Conservation (phyloP, 805 yeast species). For the Sugiyamaella lignohabitans region DNA sequence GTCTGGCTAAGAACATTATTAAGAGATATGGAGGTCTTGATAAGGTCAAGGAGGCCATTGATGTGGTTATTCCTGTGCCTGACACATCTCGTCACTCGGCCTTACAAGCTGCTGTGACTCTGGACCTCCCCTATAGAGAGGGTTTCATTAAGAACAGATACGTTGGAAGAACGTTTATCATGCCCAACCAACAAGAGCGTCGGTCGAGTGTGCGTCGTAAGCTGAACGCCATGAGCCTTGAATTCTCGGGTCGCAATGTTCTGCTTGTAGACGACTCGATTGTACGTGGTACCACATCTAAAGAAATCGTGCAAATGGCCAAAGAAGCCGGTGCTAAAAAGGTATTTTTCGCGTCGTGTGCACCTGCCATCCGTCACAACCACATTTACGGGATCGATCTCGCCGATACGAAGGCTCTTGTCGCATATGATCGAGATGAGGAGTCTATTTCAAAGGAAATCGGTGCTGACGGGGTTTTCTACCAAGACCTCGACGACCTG, state of each 20-base stretch:
- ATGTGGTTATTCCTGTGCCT: conserved; percentile 96
- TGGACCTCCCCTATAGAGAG: conserved; percentile 83
- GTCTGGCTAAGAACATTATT: conserved; percentile 68
- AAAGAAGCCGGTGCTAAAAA: conserved; percentile 93
- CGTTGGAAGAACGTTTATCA: conserved; percentile 95
- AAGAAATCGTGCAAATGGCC: conserved; percentile 97
- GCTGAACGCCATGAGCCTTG: conserved; percentile 92
- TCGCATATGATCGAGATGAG: conserved; percentile 74
- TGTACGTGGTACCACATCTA: conserved; percentile 95
- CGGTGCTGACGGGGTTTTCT: conserved; percentile 88
- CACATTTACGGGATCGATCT: conserved; percentile 97
- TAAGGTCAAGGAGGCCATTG: conserved; percentile 51
- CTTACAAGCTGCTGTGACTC: conserved; percentile 76
- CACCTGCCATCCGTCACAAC: conserved; percentile 95
- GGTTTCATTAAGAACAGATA: conserved; percentile 96
- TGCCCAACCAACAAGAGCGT: conserved; percentile 96
- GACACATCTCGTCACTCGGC: conserved; percentile 98
- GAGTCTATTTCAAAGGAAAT: conserved; percentile 68
- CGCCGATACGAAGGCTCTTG: conserved; percentile 90
- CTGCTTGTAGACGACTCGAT: conserved; percentile 93
- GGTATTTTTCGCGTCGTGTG: conserved; percentile 95
- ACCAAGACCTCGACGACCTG: conserved; percentile 79
- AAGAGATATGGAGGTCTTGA: conserved; percentile 39
- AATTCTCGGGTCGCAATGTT: conserved; percentile 78
- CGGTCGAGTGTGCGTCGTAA: conserved; percentile 90